phyloP scores from a whole-genome alignment of 768 basidiomycete genomes.

The Coprinopsis cinerea region DNA sequence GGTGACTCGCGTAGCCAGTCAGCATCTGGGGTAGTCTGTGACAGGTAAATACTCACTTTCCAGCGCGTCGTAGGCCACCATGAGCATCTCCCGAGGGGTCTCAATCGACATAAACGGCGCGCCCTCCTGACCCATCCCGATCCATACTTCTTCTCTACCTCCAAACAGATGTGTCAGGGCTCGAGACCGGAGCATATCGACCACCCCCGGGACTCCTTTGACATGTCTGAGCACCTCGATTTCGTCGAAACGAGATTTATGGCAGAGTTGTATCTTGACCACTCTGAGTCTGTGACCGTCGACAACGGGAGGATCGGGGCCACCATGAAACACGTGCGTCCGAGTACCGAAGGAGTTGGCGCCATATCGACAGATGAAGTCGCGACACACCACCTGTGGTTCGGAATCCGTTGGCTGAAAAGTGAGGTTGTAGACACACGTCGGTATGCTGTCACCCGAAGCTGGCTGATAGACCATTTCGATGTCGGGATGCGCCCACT shows the following conservation, averaged over 20 bases:
- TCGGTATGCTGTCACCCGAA: too few relatives aligned
- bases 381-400: too few relatives aligned
- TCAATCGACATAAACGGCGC: background rate
- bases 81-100: background rate
- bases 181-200: background rate
- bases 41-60: background rate
- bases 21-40: background rate
- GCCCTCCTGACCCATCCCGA: background rate
- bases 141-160: background rate
- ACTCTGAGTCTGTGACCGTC: background rate
- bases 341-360: background rate
- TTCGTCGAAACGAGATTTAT: background rate
- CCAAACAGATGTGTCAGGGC: background rate
- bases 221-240: background rate
- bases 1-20: background rate
- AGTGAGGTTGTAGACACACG: too few relatives aligned
- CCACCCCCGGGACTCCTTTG: background rate
- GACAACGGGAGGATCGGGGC: background rate
- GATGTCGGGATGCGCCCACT: background rate
- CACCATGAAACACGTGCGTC: background rate
- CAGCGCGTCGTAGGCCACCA: background rate
- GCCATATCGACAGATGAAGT: background rate
- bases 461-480: background rate
- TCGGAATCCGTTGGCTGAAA: too few relatives aligned
- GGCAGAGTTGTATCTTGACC: constrained; percentile 1